Percentiles rank a stretch among this genome's conserved stretches.
These are phyloP conservation scores for Bauhinia variegata DNA, from an alignment of 306 rosid genomes.

Conservation along the genomic window DNA sequence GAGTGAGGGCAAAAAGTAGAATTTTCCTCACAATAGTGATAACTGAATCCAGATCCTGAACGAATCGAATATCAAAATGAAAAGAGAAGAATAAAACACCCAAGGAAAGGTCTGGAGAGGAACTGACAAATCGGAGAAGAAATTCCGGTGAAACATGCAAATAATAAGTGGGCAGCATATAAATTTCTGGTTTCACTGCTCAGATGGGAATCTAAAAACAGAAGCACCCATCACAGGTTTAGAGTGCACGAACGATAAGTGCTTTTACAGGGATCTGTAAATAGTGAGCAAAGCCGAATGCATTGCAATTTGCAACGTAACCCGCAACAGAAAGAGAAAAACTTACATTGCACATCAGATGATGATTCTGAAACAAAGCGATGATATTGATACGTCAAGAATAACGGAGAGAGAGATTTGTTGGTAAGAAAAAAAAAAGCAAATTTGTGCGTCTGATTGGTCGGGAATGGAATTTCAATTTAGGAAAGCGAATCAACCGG, in stretches of 20 bases:
- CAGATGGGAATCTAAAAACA: not conserved
- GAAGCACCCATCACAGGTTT: not conserved
- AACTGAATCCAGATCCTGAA: constrained; percentile 40
- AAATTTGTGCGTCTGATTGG: constrained; percentile 39
- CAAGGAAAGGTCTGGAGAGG: no score
- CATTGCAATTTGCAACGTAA: not conserved
- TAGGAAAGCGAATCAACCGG: constrained; percentile 52
- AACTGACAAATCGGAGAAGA: no score
- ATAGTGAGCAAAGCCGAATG: not conserved
- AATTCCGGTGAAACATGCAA: not conserved
- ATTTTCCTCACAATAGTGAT: not conserved
- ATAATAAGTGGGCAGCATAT: not conserved
- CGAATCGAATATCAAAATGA: not conserved
- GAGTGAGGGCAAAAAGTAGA: not conserved
- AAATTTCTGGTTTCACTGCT: not conserved
- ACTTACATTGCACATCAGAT: constrained; percentile 44
- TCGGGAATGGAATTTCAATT: constrained; percentile 47
- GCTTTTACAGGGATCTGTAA: not conserved
- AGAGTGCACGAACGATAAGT: not conserved
- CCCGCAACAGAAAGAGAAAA: not conserved
- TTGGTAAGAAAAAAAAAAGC: no score
- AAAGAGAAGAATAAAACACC: no score
- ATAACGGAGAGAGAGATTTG: no score
- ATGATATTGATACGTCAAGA: no score
- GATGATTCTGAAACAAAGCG: not conserved